Percentiles rank a stretch among this genome's conserved stretches.
Conservation (phyloP, 1,139 yeast species). For the Debaryomyces sp. region DNA sequence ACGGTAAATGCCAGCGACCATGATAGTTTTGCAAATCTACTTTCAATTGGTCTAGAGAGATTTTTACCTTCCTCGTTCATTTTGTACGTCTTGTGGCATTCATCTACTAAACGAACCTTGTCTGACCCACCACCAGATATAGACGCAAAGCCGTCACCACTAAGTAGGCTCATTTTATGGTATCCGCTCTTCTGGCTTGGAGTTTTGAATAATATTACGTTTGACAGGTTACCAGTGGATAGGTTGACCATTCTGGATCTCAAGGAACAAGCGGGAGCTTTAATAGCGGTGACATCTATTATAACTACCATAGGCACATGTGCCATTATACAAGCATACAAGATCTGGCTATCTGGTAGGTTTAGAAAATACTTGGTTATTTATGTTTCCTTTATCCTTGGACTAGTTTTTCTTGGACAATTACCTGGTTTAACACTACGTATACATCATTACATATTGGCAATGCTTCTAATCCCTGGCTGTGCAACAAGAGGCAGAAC, state of each 20-base stretch:
- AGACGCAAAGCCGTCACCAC: conserved; percentile 33
- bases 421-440: conserved; percentile 77
- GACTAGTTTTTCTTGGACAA: conserved; percentile 48
- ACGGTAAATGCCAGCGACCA: conserved; percentile 55
- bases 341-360: conserved; percentile 80
- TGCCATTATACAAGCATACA: conserved; percentile 72
- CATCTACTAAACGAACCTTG: conserved; percentile 47
- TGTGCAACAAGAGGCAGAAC: conserved; percentile 77
- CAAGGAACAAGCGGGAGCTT: conserved; percentile 74
- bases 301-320: conserved; percentile 49
- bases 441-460: conserved; percentile 87
- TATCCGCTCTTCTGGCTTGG: conserved; percentile 86
- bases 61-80: conserved; percentile 76
- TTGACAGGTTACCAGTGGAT: conserved; percentile 87
- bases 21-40: conserved; percentile 57
- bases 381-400: conserved; percentile 51
- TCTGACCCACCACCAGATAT: conserved; percentile 22
- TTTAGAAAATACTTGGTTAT: conserved; percentile 58
- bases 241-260: conserved; percentile 74
- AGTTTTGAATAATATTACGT: conserved; percentile 80
- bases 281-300: conserved; percentile 61
- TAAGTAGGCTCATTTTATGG: conserved; percentile 67
- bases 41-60: conserved; percentile 74
- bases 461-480: conserved; percentile 79
- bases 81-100: conserved; percentile 71